These are phyloP conservation scores for Penicillium expansum DNA, from an alignment of 2,329 filamentous ascomycete genomes.

Conservation along the genomic window DNA sequence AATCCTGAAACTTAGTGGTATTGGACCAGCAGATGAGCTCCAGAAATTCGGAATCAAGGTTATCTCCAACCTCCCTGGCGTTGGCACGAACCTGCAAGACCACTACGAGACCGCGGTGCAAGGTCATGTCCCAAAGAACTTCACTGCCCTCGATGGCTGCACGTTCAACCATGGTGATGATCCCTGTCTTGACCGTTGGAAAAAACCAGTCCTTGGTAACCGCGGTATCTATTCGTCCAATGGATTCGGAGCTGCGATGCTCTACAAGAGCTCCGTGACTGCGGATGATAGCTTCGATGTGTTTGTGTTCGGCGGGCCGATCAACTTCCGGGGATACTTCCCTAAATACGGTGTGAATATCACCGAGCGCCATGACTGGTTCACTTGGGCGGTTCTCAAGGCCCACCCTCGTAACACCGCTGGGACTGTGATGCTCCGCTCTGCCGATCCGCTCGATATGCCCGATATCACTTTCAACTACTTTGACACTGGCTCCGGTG, in stretches of 20 bases:
- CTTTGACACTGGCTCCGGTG: too few species aligned
- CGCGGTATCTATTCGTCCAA: constrained; percentile 47
- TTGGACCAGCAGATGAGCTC: constrained; percentile 57
- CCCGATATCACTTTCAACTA: constrained; percentile 64
- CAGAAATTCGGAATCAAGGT: constrained; percentile 53
- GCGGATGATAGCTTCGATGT: constrained; percentile 51
- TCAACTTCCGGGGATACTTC: constrained; percentile 55
- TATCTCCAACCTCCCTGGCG: constrained; percentile 57
- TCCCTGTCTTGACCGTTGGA: constrained; percentile 47
- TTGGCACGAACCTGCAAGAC: constrained; percentile 64
- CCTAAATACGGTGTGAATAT: constrained; percentile 46
- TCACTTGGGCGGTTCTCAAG: constrained; percentile 54
- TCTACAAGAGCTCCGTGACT: constrained; percentile 36
- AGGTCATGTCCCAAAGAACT: constrained; percentile 42
- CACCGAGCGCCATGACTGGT: constrained; percentile 43
- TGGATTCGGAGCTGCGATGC: constrained; percentile 54
- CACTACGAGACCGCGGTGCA: constrained; percentile 41
- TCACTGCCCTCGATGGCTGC: constrained; percentile 33
- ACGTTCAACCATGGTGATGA: constrained; percentile 33
- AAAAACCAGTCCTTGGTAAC: constrained; percentile 37
- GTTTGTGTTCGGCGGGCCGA: constrained; percentile 55
- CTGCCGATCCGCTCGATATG: constrained; percentile 60
- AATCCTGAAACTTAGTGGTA: constrained; percentile 63
- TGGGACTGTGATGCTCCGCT: constrained; percentile 61
- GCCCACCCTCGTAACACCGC: constrained; percentile 61